Percentiles rank a stretch among this genome's conserved stretches.
These are phyloP conservation scores for Rhododendron kiyosumense DNA, from an alignment of 148 eudicot species.

Conservation along the genomic window DNA sequence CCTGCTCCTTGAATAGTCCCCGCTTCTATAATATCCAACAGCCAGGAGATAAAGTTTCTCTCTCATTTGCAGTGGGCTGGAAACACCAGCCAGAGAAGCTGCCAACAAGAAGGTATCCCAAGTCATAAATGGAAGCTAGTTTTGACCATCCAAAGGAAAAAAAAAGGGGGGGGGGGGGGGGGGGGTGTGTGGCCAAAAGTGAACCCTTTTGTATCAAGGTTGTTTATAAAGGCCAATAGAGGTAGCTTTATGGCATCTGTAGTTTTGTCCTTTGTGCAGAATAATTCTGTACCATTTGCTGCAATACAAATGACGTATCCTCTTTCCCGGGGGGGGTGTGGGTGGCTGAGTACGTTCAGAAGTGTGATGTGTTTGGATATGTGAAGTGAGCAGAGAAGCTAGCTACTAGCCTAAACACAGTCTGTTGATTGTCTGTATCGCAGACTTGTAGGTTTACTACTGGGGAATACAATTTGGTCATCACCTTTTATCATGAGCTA, in stretches of 20 bases:
- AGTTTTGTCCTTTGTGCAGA: neutral
- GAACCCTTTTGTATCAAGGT: neutral
- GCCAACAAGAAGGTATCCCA: constrained; percentile 16
- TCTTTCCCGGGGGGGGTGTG: too few species aligned
- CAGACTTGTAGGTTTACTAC: neutral
- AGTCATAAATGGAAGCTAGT: neutral
- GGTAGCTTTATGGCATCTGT: neutral
- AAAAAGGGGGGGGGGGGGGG: neutral
- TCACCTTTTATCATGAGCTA: neutral
- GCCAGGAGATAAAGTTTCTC: constrained; percentile 51
- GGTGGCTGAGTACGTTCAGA: neutral
- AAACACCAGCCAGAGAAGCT: constrained; percentile 43
- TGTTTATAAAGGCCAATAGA: neutral
- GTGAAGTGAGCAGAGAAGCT: neutral
- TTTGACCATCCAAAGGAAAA: neutral
- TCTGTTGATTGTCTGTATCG: neutral
- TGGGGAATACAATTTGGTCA: neutral
- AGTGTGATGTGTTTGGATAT: neutral
- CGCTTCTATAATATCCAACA: constrained; percentile 52
- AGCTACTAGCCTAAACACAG: neutral
- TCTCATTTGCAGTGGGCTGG: constrained; percentile 41
- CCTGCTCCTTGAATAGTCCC: constrained; percentile 47
- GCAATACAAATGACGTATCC: neutral
- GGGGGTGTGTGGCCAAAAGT: neutral
- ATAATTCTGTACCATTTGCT: neutral